Evolutionary conservation across 1,284 basidiomycete species (phyloP).

Genomic region (Cryptococcus sp.): DNA sequence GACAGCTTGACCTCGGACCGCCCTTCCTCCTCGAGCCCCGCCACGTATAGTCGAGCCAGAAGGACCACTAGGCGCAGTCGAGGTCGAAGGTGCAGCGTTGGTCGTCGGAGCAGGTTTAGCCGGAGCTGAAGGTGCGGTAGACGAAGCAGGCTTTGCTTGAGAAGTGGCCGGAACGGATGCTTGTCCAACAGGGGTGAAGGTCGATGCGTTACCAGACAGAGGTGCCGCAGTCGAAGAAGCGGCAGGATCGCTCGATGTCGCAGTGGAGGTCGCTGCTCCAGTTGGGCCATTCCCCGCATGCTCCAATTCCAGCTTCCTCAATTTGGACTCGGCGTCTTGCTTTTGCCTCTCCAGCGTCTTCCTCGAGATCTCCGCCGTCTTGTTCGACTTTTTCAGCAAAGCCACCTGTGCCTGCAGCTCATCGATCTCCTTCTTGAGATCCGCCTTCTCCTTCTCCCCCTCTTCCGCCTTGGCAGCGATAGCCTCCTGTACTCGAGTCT

Average conservation of each 20-base stretch:
- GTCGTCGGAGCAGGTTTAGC: conserved; percentile 1
- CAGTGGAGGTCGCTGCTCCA: conserved; percentile 4
- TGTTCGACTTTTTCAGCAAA: conserved; percentile 29
- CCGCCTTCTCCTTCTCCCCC: conserved; percentile 14
- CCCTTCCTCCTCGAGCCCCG: conserved; percentile 11
- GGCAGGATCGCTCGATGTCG: conserved; percentile 5
- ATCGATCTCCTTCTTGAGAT: conserved; percentile 25
- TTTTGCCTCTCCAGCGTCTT: conserved; percentile 39
- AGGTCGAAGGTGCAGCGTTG: not conserved
- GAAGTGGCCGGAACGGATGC: not conserved
- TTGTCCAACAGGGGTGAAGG: not conserved
- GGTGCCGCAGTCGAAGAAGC: conserved; percentile 7
- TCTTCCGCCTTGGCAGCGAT: conserved; percentile 11
- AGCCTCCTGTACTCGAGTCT: conserved; percentile 18
- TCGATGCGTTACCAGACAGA: not conserved
- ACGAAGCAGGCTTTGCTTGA: not conserved
- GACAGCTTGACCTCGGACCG: not conserved
- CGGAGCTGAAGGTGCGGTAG: not conserved
- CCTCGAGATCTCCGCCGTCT: conserved; percentile 37
- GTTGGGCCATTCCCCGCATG: not conserved
- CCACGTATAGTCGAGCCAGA: conserved; percentile 11
- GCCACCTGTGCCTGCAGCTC: conserved; percentile 36
- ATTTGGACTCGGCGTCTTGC: conserved; percentile 29
- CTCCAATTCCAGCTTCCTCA: conserved; percentile 21
- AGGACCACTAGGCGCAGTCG: conserved; percentile 1